These are phyloP conservation scores for Colletotrichum aenigma DNA, from an alignment of 2,329 filamentous ascomycete genomes.

Conservation along the genomic window DNA sequence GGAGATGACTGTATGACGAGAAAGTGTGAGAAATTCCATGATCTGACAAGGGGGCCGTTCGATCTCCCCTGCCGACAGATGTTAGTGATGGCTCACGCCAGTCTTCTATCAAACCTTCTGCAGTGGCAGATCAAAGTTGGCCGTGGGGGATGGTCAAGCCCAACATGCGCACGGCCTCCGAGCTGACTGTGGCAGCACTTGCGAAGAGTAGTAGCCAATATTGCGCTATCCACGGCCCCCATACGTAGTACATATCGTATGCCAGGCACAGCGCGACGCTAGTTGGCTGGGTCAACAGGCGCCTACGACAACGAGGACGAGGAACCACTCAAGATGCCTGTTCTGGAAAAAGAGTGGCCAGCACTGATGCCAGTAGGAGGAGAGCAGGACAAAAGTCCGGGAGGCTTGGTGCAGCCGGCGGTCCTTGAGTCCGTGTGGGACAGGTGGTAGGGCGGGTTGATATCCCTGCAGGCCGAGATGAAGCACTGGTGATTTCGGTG, in stretches of 20 bases:
- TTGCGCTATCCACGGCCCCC: background rate
- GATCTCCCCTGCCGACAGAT: background rate
- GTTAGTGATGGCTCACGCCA: background rate
- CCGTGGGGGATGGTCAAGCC: background rate
- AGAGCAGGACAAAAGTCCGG: background rate
- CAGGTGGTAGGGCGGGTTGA: background rate
- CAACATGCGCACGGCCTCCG: background rate
- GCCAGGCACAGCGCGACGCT: background rate
- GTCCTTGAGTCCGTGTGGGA: background rate
- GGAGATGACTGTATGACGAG: background rate
- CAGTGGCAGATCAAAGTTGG: background rate
- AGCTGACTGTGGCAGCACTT: background rate
- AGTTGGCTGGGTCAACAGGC: background rate
- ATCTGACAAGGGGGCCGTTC: background rate
- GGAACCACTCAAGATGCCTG: background rate
- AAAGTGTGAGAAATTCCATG: background rate
- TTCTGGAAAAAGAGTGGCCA: background rate
- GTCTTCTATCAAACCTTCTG: background rate
- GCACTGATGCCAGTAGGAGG: background rate
- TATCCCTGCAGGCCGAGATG: constrained; percentile 12
- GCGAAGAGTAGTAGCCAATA: background rate
- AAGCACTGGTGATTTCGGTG: background rate
- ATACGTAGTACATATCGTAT: background rate
- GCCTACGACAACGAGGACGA: background rate
- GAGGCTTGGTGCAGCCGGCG: constrained; percentile 10